Percentiles rank a stretch among this genome's conserved stretches.
phyloP scores from a whole-genome alignment of 495 filamentous ascomycete species.

The Jackrogersella multiformis region DNA sequence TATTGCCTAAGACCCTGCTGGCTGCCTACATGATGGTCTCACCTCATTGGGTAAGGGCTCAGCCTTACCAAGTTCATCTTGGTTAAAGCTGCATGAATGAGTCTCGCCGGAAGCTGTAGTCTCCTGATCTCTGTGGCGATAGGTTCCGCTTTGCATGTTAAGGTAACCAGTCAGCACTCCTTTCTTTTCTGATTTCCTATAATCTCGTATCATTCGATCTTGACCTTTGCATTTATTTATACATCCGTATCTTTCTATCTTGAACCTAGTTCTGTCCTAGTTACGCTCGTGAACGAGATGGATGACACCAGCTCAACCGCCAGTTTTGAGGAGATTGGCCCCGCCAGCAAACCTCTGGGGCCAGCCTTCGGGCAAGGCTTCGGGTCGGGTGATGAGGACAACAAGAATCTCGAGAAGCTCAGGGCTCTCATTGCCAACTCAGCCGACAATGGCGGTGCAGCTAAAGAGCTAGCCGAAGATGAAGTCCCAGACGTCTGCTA shows the following conservation, averaged over 20 bases:
- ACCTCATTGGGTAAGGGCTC: background rate
- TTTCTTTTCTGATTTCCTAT: background rate
- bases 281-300: slow-evolving; percentile 14
- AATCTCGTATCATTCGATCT: background rate
- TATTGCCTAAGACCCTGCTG: slow-evolving; percentile 4
- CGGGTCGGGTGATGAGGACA: background rate
- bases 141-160: no score
- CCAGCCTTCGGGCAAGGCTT: background rate
- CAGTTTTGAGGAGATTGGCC: slow-evolving; percentile 44
- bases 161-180: slow-evolving; percentile 20
- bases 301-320: slow-evolving; percentile 34
- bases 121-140: no score
- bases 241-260: background rate
- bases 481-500: slow-evolving; percentile 49
- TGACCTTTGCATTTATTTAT: background rate
- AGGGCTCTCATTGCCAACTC: slow-evolving; percentile 15
- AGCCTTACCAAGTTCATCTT: slow-evolving; percentile 10
- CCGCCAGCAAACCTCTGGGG: slow-evolving; percentile 12
- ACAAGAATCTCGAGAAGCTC: slow-evolving; percentile 17
- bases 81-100: background rate
- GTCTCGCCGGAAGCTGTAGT: background rate
- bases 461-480: slow-evolving; percentile 32
- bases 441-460: slow-evolving; percentile 4
- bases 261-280: background rate
- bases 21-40: slow-evolving; percentile 17